These are phyloP conservation scores for Musa beccarii DNA, from an alignment of 176 grass and related monocot species.

Conservation along the genomic window DNA sequence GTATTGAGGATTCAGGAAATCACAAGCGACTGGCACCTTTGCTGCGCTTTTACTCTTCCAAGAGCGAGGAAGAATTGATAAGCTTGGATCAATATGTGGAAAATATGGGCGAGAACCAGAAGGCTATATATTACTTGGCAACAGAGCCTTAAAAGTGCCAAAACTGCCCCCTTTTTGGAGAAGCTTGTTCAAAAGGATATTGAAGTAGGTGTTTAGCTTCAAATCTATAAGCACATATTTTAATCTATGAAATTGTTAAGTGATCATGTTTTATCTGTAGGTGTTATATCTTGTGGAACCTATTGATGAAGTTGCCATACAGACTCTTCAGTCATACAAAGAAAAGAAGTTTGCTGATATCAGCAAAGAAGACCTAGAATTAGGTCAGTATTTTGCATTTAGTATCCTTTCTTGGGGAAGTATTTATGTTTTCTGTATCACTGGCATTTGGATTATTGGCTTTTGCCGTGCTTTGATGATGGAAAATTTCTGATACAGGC, in stretches of 20 bases:
- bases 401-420: background rate
- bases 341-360: constrained; percentile 91
- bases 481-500: constrained; percentile 29
- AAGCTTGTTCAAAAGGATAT: constrained; percentile 86
- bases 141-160: constrained; percentile 77
- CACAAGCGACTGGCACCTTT: constrained; percentile 65
- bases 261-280: constrained; percentile 19
- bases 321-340: constrained; percentile 91
- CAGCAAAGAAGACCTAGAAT: constrained; percentile 83
- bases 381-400: constrained; percentile 32
- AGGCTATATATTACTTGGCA: constrained; percentile 88
- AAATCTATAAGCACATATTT: background rate
- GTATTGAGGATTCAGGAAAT: constrained; percentile 87
- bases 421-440: background rate
- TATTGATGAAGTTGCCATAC: constrained; percentile 91
- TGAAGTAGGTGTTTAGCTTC: constrained; percentile 31
- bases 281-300: constrained; percentile 80
- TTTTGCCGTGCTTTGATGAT: constrained; percentile 8
- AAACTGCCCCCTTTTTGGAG: constrained; percentile 80
- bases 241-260: constrained; percentile 7
- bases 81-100: constrained; percentile 86
- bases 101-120: constrained; percentile 68
- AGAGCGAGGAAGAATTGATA: constrained; percentile 57
- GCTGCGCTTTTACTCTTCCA: constrained; percentile 64
- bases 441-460: background rate